Base-by-base conservation (phyloP, 2,329 filamentous ascomycete species). In the Hawksworthiomyces lignivorus region DNA sequence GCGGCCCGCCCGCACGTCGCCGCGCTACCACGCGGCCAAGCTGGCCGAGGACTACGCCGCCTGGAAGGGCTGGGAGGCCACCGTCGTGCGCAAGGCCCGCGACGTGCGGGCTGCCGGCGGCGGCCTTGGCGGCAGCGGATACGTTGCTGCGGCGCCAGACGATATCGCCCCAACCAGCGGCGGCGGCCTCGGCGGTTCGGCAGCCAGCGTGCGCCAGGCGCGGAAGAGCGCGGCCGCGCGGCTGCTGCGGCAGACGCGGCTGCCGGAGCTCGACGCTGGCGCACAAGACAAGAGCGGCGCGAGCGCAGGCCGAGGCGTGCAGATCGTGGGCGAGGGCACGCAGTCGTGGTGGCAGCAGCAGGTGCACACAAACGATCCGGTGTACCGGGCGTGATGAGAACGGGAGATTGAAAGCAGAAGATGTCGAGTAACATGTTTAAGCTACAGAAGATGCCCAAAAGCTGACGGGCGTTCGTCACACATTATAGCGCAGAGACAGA, bases 1-100 rank as follows among this genome's bases (percentile, higher is more conserved):
- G 82, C 71, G 76, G 48, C 81, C 81, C 18, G 75, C 75, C 18
- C 75, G 65, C 54, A 68, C 67, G 29, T 84, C 78, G 34, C 75
- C 80, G 4, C 72, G 77, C 55, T 86, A 80, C 61, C 76, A 81
- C 46, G 77, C 79, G 9, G 80, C 79, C 15, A 72, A 68, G 56
- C 74, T 81, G 57, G 70, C 68, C 44, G 82, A 86, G 59, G 74
- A 84, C 48, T 82, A 75, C 53, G 78, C 72, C 19, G 64, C 69
- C 2, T 82, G 77, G 78, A 69, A 66, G 52, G 61, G 63, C 45
- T 82, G 78, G 78, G 68, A 72, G 52, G 63, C 68, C 19, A 65
- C 68, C 7, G 70, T 81, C 26, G 54, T 74, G 10, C 65, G 68
- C 54, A 80, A 79, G 63, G 69, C 67, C 3, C 57, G 58, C 39